Base-by-base conservation (phyloP, 495 filamentous ascomycete genomes). In the Neurospora cerealis region DNA sequence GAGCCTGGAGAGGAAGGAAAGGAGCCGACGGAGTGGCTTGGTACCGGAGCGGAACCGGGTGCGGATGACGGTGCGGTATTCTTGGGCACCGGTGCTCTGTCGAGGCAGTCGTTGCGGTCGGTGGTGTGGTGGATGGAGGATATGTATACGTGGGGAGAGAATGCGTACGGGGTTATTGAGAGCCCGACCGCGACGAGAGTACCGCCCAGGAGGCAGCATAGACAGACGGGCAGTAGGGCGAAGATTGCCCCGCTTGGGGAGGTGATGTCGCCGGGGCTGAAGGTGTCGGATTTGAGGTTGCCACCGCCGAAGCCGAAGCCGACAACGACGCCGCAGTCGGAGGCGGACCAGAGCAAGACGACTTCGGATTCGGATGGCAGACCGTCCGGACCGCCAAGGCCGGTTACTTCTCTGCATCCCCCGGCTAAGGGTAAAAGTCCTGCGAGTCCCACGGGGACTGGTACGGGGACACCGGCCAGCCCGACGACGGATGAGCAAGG, bases 61-160 rank as follows among this genome's bases (percentile, higher is more conserved):
- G 87, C 90, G 9, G 87, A 91, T 69, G 94, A 97, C 81, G 95
- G 95, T 32, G 87, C 93, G 5, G 85, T 98, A 10, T 98, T 98
- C 79, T 86, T 93, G 15, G 94, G 95, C 1, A 82, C 91, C 3
- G 92, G 93, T 3, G 86, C 88, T 7, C 79, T 97, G 32, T 88
- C 88, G 19, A 86, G 90, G 71, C 79, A 83, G 10, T 93, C 92
- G 5, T 73, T 97, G 21, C 84, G 88, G 24, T 85, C 88, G 66
- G 78, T 97, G 10, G 90, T 91, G 9, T 86, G 88, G 40, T 98
- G 95, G 95, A 91, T 93, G 87, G 91, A 96, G 80, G 90, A 90
- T 80, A 83, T 97, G 11, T 96, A 93, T 78, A 88, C 83, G 44
- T 91, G 91, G 84, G 94, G 93, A 13, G 87, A 91, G 72, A 83